A percentile compares a stretch with the other conserved stretches of the same genome.
Conservation (phyloP, 305 asterid species). For the Rubia peregrina region DNA sequence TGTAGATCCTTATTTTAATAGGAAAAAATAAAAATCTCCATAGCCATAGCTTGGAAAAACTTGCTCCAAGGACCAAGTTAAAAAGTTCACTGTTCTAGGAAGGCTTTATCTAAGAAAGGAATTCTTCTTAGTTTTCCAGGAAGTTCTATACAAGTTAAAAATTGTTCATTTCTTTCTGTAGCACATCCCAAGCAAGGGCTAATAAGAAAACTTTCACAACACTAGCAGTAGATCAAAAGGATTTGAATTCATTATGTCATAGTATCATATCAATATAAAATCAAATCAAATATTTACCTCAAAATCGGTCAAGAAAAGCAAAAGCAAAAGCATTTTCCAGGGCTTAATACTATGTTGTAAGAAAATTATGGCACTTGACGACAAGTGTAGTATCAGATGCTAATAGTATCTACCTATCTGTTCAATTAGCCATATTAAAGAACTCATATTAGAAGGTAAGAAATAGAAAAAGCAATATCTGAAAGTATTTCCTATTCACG, state of each 20-base stretch:
- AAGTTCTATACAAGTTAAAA: too few species aligned
- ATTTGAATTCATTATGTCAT: neutral
- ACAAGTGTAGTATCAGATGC: neutral
- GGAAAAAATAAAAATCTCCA: too few species aligned
- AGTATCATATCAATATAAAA: neutral
- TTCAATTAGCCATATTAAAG: neutral
- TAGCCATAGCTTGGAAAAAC: too few species aligned
- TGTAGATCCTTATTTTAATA: too few species aligned
- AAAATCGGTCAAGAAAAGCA: neutral
- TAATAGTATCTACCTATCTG: neutral
- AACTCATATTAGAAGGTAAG: neutral
- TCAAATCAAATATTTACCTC: neutral
- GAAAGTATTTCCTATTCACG: too few species aligned
- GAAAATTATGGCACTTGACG: neutral
- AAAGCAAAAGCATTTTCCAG: neutral
- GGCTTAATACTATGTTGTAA: neutral
- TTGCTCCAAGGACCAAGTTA: too few species aligned
- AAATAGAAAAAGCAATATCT: constrained; percentile 10
- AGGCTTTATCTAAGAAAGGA: too few species aligned
- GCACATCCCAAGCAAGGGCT: neutral
- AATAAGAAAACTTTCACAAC: neutral
- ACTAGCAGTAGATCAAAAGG: neutral
- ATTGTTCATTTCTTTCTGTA: too few species aligned
- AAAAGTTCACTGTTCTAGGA: too few species aligned
- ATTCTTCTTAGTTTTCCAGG: too few species aligned